phyloP scores from a whole-genome alignment of 177 flowering plant species.

The Vitis hybrid region DNA sequence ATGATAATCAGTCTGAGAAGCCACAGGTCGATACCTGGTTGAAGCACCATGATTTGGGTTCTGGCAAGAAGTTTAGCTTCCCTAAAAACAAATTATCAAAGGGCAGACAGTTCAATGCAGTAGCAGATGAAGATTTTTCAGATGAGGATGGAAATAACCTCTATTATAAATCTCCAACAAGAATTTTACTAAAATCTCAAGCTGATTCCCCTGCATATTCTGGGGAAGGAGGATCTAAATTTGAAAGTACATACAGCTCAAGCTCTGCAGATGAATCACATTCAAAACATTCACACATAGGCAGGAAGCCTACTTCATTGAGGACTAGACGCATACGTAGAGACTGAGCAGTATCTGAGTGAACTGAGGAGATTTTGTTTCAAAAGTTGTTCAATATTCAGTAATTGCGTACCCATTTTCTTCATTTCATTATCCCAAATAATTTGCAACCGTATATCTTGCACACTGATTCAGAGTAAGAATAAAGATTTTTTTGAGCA shows the following conservation, averaged over 20 bases:
- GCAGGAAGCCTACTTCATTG: slow-evolving; percentile 41
- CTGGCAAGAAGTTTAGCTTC: slow-evolving; percentile 1
- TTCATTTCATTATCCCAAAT: no score
- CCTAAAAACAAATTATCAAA: slow-evolving; percentile 3
- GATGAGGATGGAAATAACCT: slow-evolving; percentile 8
- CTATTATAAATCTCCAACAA: slow-evolving; percentile 3
- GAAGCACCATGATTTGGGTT: slow-evolving; percentile 1
- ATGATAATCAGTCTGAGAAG: slow-evolving; percentile 26
- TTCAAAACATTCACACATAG: slow-evolving; percentile 17
- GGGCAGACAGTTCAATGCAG: background rate
- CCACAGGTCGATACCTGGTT: slow-evolving; percentile 9
- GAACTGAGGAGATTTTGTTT: no score
- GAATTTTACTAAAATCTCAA: slow-evolving; percentile 11
- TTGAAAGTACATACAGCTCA: background rate
- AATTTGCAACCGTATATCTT: no score
- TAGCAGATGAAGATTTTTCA: slow-evolving; percentile 5
- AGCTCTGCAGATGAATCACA: background rate
- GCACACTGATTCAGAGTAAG: no score
- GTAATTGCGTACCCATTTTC: no score
- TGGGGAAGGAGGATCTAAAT: background rate
- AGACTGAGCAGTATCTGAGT: background rate
- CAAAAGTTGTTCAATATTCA: no score
- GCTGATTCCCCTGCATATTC: slow-evolving; percentile 5
- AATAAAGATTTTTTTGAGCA: no score
- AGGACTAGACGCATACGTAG: slow-evolving; percentile 40